Evolutionary conservation across 129 eudicot genomes (phyloP).

Genomic region (Saussurea involucrata): DNA sequence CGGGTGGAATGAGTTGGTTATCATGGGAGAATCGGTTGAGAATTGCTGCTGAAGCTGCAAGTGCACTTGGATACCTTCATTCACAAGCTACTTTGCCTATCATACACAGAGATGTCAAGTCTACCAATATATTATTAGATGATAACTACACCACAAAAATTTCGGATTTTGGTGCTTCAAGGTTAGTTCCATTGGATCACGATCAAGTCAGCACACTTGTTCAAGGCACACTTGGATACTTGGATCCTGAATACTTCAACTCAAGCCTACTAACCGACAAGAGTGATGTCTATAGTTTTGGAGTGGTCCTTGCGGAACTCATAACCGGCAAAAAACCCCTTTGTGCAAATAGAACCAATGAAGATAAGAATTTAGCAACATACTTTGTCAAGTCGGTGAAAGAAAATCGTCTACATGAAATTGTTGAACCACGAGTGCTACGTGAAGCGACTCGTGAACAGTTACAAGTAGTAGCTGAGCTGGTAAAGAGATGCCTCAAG

Average conservation of each 20-base stretch:
- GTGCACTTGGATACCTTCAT: too few relatives aligned
- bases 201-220: conserved; percentile 49
- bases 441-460: too few relatives aligned
- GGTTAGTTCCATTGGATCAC: conserved; percentile 43
- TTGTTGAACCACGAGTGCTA: too few relatives aligned
- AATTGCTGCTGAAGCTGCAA: too few relatives aligned
- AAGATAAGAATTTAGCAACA: conserved; percentile 28
- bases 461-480: too few relatives aligned
- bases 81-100: too few relatives aligned
- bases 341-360: conserved; percentile 16
- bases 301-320: conserved; percentile 57
- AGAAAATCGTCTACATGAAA: too few relatives aligned
- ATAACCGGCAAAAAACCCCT: conserved; percentile 41
- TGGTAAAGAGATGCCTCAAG: too few relatives aligned
- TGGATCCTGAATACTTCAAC: conserved; percentile 54
- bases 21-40: too few relatives aligned
- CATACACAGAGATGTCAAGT: too few relatives aligned
- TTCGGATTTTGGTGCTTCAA: conserved; percentile 69
- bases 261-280: conserved; percentile 42
- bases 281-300: conserved; percentile 65
- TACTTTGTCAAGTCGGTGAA: too few relatives aligned
- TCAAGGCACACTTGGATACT: conserved; percentile 55
- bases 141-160: conserved; percentile 48
- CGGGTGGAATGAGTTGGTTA: too few relatives aligned
- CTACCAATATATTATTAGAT: conserved; percentile 52